Base-by-base conservation (phyloP, 805 yeast genomes). In the Metschnikowia amazonensis region DNA sequence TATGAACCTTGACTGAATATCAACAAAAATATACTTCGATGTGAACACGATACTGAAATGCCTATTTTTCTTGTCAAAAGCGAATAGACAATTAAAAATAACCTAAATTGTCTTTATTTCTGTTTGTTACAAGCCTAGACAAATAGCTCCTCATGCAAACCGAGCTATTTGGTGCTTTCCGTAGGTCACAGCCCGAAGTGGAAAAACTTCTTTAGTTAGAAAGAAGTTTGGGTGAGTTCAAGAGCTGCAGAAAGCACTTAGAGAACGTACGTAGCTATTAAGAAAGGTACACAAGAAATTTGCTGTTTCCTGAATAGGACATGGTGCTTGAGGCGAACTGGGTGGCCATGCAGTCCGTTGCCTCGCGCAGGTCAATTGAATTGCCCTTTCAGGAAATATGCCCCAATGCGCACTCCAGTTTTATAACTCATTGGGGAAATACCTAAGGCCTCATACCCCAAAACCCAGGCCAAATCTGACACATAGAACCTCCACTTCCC, bases 351-450 rank as follows among this genome's bases (percentile, higher is more conserved):
- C 42, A 39, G 42, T 30, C 9, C 9, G 25, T 6, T n/a, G 16
- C 28, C 21, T 27, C 29, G 29, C 36, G 16, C 28, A 16, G 35
- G 34, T 23, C 29, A 39, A 30, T 39, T 23, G 34, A 39, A 39
- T 39, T 39, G 13, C 42, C 42, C 2, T 14, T 29, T 29, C 11
- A 9, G 42, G 42, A 6, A 39, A 39, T 39, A 20, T 21, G 35
- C 21, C 36, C 10, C 29, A 23, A 17, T 16, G 42, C 42, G 42
- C 29, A 39, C 42, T 31, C 42, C 36, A 39, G 42, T 9, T 30
- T 23, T 30, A 39, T 39, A 39, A 29, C 42, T 30, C 21, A 16
- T 39, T 39, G 36, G 24, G 36, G 42, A 20, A 39, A 39, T 39
- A 23, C 28, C 21, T 18, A 23, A 3, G 28, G 41, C 24, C 28